Evolutionary conservation across 352 stramenopile species (phyloP).

Genomic region (Aphanomyces cochlioides): DNA sequence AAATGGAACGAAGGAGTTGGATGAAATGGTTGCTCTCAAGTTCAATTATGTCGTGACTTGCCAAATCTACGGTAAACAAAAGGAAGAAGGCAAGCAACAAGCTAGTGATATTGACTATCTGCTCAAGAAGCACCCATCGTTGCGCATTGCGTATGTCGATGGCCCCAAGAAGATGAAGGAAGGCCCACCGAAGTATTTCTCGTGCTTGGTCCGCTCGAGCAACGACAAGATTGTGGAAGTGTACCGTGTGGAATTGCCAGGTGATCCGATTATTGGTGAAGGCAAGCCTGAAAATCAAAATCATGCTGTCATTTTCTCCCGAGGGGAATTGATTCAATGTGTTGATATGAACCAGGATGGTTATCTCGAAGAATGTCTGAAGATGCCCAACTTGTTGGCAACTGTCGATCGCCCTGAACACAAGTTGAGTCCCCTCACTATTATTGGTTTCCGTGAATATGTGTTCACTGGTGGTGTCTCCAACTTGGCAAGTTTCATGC

Average conservation of each 20-base stretch:
- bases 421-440: conserved; percentile 67
- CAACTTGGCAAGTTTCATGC: conserved; percentile 84
- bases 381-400: conserved; percentile 78
- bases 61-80: conserved; percentile 86
- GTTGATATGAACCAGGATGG: conserved; percentile 90
- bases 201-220: conserved; percentile 57
- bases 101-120: conserved; percentile 72
- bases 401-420: conserved; percentile 71
- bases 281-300: conserved; percentile 89
- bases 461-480: conserved; percentile 81
- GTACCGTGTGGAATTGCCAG: conserved; percentile 77
- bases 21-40: conserved; percentile 85
- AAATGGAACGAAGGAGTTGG: conserved; percentile 64
- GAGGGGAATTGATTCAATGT: conserved; percentile 81
- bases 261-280: conserved; percentile 82
- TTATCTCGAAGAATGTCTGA: conserved; percentile 66
- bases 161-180: conserved; percentile 86
- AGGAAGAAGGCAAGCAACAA: conserved; percentile 78
- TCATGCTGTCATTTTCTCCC: conserved; percentile 83
- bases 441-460: conserved; percentile 84
- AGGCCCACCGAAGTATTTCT: conserved; percentile 78
- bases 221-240: conserved; percentile 72
- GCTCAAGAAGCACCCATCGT: conserved; percentile 69
- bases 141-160: conserved; percentile 80
- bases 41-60: conserved; percentile 88